Base-by-base conservation (phyloP, 2,329 filamentous ascomycete genomes). In the Epichloe sibirici region DNA sequence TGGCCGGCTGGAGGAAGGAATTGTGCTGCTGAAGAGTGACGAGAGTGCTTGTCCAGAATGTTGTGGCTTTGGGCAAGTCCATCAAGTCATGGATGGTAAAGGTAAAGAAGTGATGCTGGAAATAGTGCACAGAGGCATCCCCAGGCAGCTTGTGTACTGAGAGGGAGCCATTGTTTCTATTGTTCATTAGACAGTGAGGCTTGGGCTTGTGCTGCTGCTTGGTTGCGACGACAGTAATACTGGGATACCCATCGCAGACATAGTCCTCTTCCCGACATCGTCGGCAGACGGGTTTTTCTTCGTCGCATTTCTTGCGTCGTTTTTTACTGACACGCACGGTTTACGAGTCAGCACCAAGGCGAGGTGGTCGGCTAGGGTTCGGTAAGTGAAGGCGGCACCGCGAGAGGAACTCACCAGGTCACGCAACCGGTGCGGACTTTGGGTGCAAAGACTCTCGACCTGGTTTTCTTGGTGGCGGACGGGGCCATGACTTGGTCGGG, bases 281-380 rank as follows among this genome's bases (percentile, higher is more conserved):
- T 31, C 43, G 43, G 21, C 49, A 51, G 23, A 40, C 23, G 6
- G 49, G 49, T n/a, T 46, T 45, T 17, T 51, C 49, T 28, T 51
- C 49, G 31, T 51, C 49, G 49, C 49, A 51, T 23, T 51, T 51
- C 42, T 51, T 51, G 34, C 49, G 49, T 15, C 49, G 42, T 40
- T 51, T 51, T 15, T 51, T 51, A 25, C 49, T 51, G 34, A 13
- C 12, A 38, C n/a, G 40, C 12, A n/a, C 15, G 8, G n/a, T 21
- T n/a, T 42, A 48, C 3, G 15, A 38, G 17, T 11, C 12, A 23
- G 6, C 8, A 4, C 15, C 12, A 4, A 13, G 37, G 13, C 13
- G 37, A n/a, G 12, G 37, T 17, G 9, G 40, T 11, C 40, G 40
- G 21, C 12, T 5, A 44, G 9, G 17, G 40, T 11, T 0, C 40